phyloP scores from a whole-genome alignment of 2,329 filamentous ascomycete species.

The Venturia asperata region DNA sequence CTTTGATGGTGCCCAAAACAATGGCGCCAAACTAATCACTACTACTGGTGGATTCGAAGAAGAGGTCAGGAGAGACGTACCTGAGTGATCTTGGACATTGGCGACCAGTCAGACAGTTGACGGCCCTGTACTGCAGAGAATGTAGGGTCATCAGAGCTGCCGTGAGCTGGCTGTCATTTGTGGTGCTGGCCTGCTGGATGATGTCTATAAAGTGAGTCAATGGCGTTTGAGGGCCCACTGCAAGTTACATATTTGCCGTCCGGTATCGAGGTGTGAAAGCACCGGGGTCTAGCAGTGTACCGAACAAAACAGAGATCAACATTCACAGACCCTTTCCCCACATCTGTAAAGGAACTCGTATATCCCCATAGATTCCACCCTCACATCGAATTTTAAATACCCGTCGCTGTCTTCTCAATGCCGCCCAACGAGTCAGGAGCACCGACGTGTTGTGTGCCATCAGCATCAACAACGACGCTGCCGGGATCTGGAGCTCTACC shows the following conservation, averaged over 20 bases:
- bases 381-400: not conserved
- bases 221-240: not conserved
- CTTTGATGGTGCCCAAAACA: no score
- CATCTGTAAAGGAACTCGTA: not conserved
- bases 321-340: not conserved
- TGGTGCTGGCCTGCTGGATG: not conserved
- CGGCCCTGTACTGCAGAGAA: not conserved
- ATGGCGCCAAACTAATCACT: no score
- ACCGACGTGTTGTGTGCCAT: conserved; percentile 16
- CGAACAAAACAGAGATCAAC: not conserved
- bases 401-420: conserved; percentile 1
- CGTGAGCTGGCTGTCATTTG: not conserved
- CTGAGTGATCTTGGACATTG: no score
- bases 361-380: not conserved
- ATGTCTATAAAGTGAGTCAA: not conserved
- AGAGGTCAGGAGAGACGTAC: no score
- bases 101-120: no score
- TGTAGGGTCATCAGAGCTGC: not conserved
- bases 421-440: conserved; percentile 4
- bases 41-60: no score
- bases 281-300: not conserved
- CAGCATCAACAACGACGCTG: conserved; percentile 26
- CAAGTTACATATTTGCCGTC: not conserved
- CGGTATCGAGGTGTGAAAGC: not conserved
- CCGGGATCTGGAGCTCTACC: conserved; percentile 29